Percentiles rank a stretch among this genome's conserved stretches.
Evolutionary conservation across 257 asterid species (phyloP).

Genomic region (Mentha longifolia): DNA sequence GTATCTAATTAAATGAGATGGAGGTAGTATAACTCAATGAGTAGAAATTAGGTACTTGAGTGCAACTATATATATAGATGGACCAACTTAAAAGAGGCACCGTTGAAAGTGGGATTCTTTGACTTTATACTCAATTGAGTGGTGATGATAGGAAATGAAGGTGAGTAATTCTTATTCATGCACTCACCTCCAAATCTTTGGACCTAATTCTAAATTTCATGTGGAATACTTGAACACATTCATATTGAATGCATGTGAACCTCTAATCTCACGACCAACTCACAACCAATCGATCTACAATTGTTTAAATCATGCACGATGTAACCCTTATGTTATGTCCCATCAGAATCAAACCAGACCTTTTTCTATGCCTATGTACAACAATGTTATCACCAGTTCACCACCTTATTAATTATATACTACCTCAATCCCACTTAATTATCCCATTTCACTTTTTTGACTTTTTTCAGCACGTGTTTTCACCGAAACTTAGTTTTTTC

Average conservation of each 20-base stretch:
- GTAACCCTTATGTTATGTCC: slow-evolving; percentile 4
- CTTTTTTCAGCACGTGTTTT: no score
- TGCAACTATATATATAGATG: slow-evolving; percentile 29
- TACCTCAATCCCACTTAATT: no score
- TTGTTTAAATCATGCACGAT: slow-evolving; percentile 44
- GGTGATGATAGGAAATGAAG: slow-evolving; percentile 29
- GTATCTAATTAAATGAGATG: no score
- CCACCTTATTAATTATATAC: not conserved
- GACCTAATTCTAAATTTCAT: slow-evolving; percentile 30
- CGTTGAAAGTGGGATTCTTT: slow-evolving; percentile 52
- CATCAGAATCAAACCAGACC: slow-evolving; percentile 33
- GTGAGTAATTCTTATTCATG: slow-evolving; percentile 24
- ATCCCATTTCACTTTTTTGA: no score
- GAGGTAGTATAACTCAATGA: no score
- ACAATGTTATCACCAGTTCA: not conserved
- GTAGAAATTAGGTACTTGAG: slow-evolving; percentile 31
- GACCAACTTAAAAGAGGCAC: slow-evolving; percentile 43
- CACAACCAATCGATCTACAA: not conserved
- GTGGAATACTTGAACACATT: slow-evolving; percentile 22
- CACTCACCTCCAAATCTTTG: slow-evolving; percentile 4
- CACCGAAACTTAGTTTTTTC: no score
- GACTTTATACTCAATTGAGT: slow-evolving; percentile 37
- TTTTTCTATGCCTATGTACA: not conserved
- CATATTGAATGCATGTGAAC: slow-evolving; percentile 39
- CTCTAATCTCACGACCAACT: slow-evolving; percentile 27